These are phyloP conservation scores for Talaromyces liani DNA, from an alignment of 495 filamentous ascomycete species.

Conservation along the genomic window DNA sequence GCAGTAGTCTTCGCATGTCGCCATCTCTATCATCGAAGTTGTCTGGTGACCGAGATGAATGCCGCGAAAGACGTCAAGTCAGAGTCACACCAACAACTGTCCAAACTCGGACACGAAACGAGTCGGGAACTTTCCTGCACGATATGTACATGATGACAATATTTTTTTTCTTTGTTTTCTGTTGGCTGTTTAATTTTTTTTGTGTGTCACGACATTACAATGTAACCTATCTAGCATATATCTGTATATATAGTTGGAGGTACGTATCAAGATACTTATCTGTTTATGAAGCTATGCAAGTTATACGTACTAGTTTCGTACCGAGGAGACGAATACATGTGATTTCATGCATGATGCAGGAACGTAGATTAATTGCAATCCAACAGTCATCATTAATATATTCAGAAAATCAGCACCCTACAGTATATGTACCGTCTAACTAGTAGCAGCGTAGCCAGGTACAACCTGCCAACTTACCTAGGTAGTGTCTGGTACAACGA, in stretches of 20 bases:
- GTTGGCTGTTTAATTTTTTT: constrained; percentile 7
- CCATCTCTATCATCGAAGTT: constrained; percentile 45
- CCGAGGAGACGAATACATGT: not conserved
- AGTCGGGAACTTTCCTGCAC: constrained; percentile 32
- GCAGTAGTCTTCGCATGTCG: constrained; percentile 48
- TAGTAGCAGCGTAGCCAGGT: too few species aligned
- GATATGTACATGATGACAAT: constrained; percentile 26
- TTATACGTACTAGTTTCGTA: not conserved
- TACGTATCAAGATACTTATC: not conserved
- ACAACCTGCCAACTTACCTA: not conserved
- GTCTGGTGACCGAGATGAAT: constrained; percentile 25
- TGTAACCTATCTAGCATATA: constrained; percentile 12
- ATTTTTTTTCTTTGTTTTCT: constrained; percentile 13
- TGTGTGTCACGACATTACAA: not conserved
- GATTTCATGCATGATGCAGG: not conserved
- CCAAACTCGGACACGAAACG: constrained; percentile 16
- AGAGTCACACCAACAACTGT: constrained; percentile 12
- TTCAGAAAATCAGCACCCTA: too few species aligned
- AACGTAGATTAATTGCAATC: not conserved
- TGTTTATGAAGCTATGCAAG: not conserved
- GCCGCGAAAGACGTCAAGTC: not conserved
- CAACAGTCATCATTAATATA: not conserved
- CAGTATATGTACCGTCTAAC: too few species aligned
- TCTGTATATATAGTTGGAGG: constrained; percentile 9
- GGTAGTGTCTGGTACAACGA: not conserved